Conservation (phyloP, 306 rosid species). For the Sicyos edulis region DNA sequence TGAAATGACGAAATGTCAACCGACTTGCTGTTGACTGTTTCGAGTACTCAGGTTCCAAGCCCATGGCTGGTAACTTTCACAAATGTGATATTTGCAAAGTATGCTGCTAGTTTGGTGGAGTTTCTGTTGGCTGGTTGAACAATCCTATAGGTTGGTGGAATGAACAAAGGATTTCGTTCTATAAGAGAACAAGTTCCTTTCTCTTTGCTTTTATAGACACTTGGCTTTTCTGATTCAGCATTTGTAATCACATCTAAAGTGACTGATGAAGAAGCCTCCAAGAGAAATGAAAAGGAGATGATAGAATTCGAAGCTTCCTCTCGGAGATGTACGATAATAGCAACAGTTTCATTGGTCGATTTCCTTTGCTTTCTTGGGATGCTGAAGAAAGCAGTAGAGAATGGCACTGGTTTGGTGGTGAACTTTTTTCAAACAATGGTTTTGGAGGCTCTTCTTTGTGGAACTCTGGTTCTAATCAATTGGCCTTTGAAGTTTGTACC, state of each 20-base stretch:
- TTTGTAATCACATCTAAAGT: slow-evolving; percentile 66
- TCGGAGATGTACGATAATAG: slow-evolving; percentile 49
- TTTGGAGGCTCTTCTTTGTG: slow-evolving; percentile 47
- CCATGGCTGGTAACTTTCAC: slow-evolving; percentile 66
- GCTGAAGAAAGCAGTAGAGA: slow-evolving; percentile 33
- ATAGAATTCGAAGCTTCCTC: slow-evolving; percentile 86
- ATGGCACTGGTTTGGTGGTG: slow-evolving; percentile 25
- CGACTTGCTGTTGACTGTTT: slow-evolving; percentile 4
- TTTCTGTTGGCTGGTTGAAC: slow-evolving; percentile 60
- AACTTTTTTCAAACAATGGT: slow-evolving; percentile 36
- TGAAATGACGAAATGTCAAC: background rate
- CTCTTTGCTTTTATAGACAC: slow-evolving; percentile 52
- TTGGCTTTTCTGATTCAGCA: slow-evolving; percentile 39
- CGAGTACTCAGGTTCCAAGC: slow-evolving; percentile 50
- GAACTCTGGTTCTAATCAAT: slow-evolving; percentile 52
- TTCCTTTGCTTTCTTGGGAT: slow-evolving; percentile 47
- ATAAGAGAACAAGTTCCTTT: slow-evolving; percentile 66
- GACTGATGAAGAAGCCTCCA: slow-evolving; percentile 46
- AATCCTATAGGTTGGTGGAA: slow-evolving; percentile 90
- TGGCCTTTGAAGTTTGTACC: slow-evolving; percentile 49
- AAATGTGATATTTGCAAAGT: slow-evolving; percentile 41
- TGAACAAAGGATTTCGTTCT: slow-evolving; percentile 64
- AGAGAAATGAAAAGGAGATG: slow-evolving; percentile 50
- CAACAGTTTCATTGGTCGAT: slow-evolving; percentile 59
- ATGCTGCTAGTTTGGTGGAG: slow-evolving; percentile 42